Evolutionary conservation across 2,329 filamentous ascomycete species (phyloP).

Genomic region (Harringtonia lauricola): DNA sequence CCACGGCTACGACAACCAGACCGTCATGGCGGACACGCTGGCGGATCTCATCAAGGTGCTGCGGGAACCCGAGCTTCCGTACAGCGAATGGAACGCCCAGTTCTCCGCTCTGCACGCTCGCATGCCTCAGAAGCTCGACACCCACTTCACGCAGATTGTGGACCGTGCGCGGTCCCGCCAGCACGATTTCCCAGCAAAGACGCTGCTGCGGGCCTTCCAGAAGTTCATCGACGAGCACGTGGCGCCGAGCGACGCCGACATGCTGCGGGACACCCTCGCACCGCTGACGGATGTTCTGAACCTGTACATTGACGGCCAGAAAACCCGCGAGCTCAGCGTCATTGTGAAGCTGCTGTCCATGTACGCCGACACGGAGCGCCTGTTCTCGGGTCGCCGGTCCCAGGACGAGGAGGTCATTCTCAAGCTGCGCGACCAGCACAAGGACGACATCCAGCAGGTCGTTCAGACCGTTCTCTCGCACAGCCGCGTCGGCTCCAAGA

Average conservation of each 20-base stretch:
- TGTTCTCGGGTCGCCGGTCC: conserved; percentile 74
- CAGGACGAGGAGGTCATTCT: conserved; percentile 93
- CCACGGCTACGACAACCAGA: conserved; percentile 89
- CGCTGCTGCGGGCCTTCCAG: conserved; percentile 68
- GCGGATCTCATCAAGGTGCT: conserved; percentile 86
- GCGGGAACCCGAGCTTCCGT: conserved; percentile 80
- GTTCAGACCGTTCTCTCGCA: conserved; percentile 88
- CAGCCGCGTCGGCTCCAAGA: conserved; percentile 86
- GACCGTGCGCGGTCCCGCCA: conserved; percentile 70
- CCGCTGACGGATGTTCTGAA: conserved; percentile 71
- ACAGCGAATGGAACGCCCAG: conserved; percentile 92
- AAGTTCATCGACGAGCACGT: conserved; percentile 88
- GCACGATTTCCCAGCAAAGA: conserved; percentile 84
- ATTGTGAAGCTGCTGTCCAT: conserved; percentile 69
- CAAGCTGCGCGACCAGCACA: conserved; percentile 90
- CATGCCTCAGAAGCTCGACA: conserved; percentile 90
- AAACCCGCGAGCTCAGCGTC: conserved; percentile 77
- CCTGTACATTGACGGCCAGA: conserved; percentile 77
- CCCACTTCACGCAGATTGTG: conserved; percentile 71
- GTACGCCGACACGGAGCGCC: conserved; percentile 73
- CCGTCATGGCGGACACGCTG: conserved; percentile 82
- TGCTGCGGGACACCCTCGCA: conserved; percentile 60
- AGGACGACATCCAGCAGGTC: conserved; percentile 77
- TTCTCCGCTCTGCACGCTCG: conserved; percentile 94
- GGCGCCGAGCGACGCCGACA: conserved; percentile 56